phyloP scores from a whole-genome alignment of 129 eudicot genomes.

The Flaveria linearis region DNA sequence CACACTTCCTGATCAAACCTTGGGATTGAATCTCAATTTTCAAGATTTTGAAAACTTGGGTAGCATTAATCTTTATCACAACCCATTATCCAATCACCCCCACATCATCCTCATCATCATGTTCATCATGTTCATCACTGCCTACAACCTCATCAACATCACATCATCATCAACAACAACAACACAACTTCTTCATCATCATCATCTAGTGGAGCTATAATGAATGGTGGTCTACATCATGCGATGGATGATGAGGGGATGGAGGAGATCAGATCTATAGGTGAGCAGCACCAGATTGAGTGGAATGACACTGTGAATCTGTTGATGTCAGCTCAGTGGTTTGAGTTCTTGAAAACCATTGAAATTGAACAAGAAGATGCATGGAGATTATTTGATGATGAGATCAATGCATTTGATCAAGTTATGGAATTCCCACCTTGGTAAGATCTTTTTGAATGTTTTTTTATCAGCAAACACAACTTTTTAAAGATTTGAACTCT shows the following conservation, averaged over 20 bases:
- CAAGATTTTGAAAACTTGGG: slow-evolving; percentile 65
- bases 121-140: slow-evolving; percentile 41
- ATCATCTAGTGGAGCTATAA: slow-evolving; percentile 6
- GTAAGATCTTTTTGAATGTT: slow-evolving; percentile 12
- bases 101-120: slow-evolving; percentile 21
- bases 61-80: slow-evolving; percentile 33
- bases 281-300: slow-evolving; percentile 76
- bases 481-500: no score
- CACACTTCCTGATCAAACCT: slow-evolving; percentile 69
- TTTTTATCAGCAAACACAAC: no score
- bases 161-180: slow-evolving; percentile 4
- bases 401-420: slow-evolving; percentile 35
- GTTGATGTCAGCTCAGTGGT: slow-evolving; percentile 78
- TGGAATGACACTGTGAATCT: slow-evolving; percentile 77
- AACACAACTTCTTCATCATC: slow-evolving; percentile 6
- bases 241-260: slow-evolving; percentile 77
- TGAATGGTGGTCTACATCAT: slow-evolving; percentile 46
- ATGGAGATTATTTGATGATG: slow-evolving; percentile 13
- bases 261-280: slow-evolving; percentile 71
- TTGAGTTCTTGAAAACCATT: slow-evolving; percentile 53
- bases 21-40: slow-evolving; percentile 83
- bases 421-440: slow-evolving; percentile 61
- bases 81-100: slow-evolving; percentile 25
- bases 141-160: slow-evolving; percentile 32
- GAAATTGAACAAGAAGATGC: slow-evolving; percentile 36